Conservation (phyloP, 2,329 filamentous ascomycete genomes). For the Penicillium sp. region DNA sequence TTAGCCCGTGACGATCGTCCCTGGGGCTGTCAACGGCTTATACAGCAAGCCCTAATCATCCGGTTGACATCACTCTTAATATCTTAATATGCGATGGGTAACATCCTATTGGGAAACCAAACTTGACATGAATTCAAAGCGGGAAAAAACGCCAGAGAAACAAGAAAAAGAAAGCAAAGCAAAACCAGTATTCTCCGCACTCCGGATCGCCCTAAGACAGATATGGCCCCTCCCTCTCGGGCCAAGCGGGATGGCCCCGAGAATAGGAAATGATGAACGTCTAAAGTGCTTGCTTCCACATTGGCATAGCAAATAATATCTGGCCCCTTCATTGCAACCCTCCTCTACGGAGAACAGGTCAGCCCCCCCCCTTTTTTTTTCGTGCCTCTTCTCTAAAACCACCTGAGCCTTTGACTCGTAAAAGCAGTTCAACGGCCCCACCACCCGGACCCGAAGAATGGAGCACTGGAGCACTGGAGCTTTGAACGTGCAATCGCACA, state of each 20-base stretch:
- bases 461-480: not conserved
- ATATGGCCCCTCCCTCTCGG: not conserved
- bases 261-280: slow-evolving; percentile 9
- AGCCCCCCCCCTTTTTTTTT: not conserved
- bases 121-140: not conserved
- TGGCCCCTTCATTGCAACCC: not conserved
- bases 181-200: slow-evolving; percentile 12
- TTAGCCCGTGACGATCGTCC: slow-evolving; percentile 21
- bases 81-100: not conserved
- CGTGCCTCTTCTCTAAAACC: not conserved
- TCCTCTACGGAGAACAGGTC: not conserved
- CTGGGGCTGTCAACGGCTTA: slow-evolving; percentile 22
- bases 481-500: slow-evolving; percentile 8
- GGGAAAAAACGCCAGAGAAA: not conserved
- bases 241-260: slow-evolving; percentile 1
- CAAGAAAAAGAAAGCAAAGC: not conserved
- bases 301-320: not conserved
- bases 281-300: not conserved
- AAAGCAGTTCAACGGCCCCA: slow-evolving; percentile 28
- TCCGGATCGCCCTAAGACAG: slow-evolving; percentile 11
- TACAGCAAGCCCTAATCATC: not conserved
- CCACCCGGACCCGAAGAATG: slow-evolving; percentile 28
- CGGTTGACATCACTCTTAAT: not conserved
- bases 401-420: not conserved
- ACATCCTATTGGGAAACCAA: slow-evolving; percentile 2